Base-by-base conservation (phyloP, 805 yeast genomes). In the Candida endomychidarum region DNA sequence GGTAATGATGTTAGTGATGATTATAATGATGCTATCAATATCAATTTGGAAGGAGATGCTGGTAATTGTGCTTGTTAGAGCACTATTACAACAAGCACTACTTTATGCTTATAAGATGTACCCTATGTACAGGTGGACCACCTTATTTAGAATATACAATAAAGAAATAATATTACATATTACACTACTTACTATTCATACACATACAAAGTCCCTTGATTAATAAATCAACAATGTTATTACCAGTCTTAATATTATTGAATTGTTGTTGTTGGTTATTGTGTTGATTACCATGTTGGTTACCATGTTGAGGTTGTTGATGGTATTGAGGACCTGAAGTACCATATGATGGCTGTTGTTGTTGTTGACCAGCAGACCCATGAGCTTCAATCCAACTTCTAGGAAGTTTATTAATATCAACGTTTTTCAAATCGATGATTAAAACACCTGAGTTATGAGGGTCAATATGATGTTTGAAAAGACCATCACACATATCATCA, bases 21-120 rank as follows among this genome's bases (percentile, higher is more conserved):
- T 63, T 91, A 89, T 61, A 85, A 93, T 34, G 98, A 91, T 63
- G 97, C 98, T 17, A 91, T 91, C 49, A 91, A 91, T 62, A 91
- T 91, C 54, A 93, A 88, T 58, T 77, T 91, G 53, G 97, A 90
- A 57, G 83, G 82, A 41, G 96, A 89, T 41, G 61, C 75, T 26
- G 70, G 82, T 40, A 77, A 83, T 6, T 89, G 96, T 70, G 81
- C 80, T 17, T 88, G 96, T 63, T 87, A 54, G 34, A 18, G 14
- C 10, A 28, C 23, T 34, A n/a, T 23, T 20, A 20, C 8, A 20
- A 6, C 5, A 20, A 20, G 5, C 5, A 6, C 5, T 20, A 20
- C 22, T 6, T 20, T 20, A 20, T 6, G 8, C 8, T 20, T 20
- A 20, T 20, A 6, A 20, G 5, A 8, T 20, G 8, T 20, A 6